Evolutionary conservation across 345 rosid species (phyloP), one percentile per base, ranked within the genome.

Genomic region (Combretum micranthum): DNA sequence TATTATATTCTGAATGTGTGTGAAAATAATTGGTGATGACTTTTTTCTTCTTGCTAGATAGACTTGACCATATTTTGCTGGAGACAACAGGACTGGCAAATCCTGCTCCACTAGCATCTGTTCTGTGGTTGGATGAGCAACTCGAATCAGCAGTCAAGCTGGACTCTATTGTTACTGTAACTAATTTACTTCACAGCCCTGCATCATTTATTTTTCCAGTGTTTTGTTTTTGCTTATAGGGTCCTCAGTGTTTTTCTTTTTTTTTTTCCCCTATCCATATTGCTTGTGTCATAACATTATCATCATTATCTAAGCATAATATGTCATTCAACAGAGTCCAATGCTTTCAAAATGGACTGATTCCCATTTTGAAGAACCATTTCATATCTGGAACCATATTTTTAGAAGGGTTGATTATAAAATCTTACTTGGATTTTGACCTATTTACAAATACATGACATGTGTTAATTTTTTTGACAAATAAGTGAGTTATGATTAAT

Each of bases 61-160:
- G 94, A 68, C 90, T 88, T 45, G 99, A 93, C 80, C 97, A 88
- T 67, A 93, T 93, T 61, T 71, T 93, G 64, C 71, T 93, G 48
- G 97, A 88, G 83, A 93, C 97, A n/a, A 88, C 99, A n/a, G 97
- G 99, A 61, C 75, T 93, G 61, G 99, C 96, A 0, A 93, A 93
- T 67, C 97, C 98, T 14, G 98, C 91, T 71, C 97, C 97, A 20
- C 63, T 86, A 55, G 97, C 98, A 9, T 86, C 97, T 55, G 69
- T 93, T 44, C 97, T 93, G 68, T 92, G 97, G 99, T 69, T 88
- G 83, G 99, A 86, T 69, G 99, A 88, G 50, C 97, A 86, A 60
- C 78, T 88, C 59, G 99, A 93, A 73, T 83, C 99, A 17, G 65
- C 83, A 21, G 86, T 88, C 72, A 85, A 81, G 81, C 94, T 88